Base-by-base conservation (phyloP, 2,329 filamentous ascomycete species). In the Alternaria burnsii region DNA sequence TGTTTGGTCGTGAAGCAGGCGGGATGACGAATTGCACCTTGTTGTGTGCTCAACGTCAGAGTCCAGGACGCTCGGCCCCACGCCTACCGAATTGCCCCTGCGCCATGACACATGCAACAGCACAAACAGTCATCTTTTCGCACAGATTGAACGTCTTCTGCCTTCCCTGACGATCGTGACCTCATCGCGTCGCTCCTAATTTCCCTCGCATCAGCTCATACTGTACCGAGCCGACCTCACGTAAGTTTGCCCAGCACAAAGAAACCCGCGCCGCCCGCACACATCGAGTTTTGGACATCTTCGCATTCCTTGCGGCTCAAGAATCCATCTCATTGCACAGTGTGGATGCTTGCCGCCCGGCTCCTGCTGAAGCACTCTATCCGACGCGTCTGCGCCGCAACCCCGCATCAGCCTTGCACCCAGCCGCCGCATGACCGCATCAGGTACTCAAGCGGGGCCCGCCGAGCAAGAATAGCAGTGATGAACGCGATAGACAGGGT, bases 321-420 rank as follows among this genome's bases (percentile, higher is more conserved):
- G 11, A 20, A 48, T 36, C 4, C 7, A 40, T 34, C 51, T 55
- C 56, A 42, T 58, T 58, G 56, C 42, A 43, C 51, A 16, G 24
- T 12, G 28, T 42, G 12, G 43, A 28, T 52, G 52, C 38, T 61
- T 58, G 51, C 55, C 56, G 55, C 52, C 48, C 38, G 28, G 22
- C 41, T 57, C 38, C 48, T 48, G 47, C 55, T 43, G 30, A 14
- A 18, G 22, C 28, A 57, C 41, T 64, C 46, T 63, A 59, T 44
- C 55, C 47, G 57, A 55, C 52, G 53, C 63, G 28, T 18, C 47
- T 22, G 52, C 63, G 55, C 57, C 58, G 61, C 63, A 59, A 52
- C 63, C 58, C 57, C 58, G 61, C 63, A 59, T 57, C 41, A 41
- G 46, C 46, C 46, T 48, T 20, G 46, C 46, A 36, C n/a, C 40